Percentiles rank a stretch among this genome's conserved stretches.
Conservation (phyloP, 176 grass and related monocot species). For the sorghum (Sorghum bicolor) region Sorghum_bicolor_NCBIv3 NC_012875.2:59829501-59830000, state of each 20-base stretch:
- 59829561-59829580: neutral
- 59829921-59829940: neutral
- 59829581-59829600: neutral
- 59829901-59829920: neutral
- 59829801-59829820: too few relatives aligned
- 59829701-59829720: conserved; percentile 23
- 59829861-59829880: neutral
- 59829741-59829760: neutral
- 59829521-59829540: neutral
- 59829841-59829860: neutral
- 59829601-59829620: neutral
- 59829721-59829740: conserved; percentile 16
- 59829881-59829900: neutral
- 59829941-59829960: neutral
- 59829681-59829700: conserved; percentile 20
- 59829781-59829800: neutral
- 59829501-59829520: too few relatives aligned
- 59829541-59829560: neutral
- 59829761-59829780: neutral
- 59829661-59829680: neutral
- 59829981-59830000: neutral
- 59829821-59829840: neutral
- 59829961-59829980: neutral
- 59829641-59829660: neutral
- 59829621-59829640: neutral